phyloP scores from a whole-genome alignment of 805 yeast genomes.

The Maudiozyma bulderi region DNA sequence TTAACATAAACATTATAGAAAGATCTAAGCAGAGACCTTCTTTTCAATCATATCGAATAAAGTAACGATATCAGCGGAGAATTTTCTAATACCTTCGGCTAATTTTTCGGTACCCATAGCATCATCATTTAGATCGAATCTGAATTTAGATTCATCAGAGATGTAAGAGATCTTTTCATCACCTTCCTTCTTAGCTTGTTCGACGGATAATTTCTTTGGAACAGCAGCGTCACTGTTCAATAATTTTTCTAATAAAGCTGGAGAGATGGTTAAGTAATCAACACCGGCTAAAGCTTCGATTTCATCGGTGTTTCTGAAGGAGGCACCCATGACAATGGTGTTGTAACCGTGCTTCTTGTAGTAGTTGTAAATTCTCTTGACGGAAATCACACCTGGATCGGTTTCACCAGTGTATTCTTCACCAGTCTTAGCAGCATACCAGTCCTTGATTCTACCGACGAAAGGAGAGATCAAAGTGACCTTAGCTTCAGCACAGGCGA shows the following conservation, averaged over 20 bases:
- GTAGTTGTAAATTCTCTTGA: conserved; percentile 84
- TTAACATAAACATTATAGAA: no score
- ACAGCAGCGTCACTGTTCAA: conserved; percentile 66
- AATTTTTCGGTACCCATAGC: conserved; percentile 98
- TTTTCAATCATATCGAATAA: conserved; percentile 57
- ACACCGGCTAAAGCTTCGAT: conserved; percentile 95
- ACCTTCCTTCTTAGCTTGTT: conserved; percentile 42
- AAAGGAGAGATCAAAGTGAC: conserved; percentile 96
- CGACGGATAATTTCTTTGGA: conserved; percentile 72
- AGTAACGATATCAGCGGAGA: conserved; percentile 85
- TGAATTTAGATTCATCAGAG: conserved; percentile 80
- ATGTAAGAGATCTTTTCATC: conserved; percentile 67
- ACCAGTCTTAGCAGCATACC: conserved; percentile 94
- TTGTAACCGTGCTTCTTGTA: conserved; percentile 94
- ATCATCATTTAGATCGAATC: conserved; percentile 85
- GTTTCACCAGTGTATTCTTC: conserved; percentile 63
- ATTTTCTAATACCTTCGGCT: conserved; percentile 93
- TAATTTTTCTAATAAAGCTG: conserved; percentile 82
- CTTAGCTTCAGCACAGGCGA: conserved; percentile 96
- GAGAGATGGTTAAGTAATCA: conserved; percentile 92
- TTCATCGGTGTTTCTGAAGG: conserved; percentile 95
- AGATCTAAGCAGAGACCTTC: conserved; percentile 37
- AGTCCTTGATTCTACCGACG: conserved; percentile 97
- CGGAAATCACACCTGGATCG: conserved; percentile 96
- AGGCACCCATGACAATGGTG: conserved; percentile 99